phyloP scores from a whole-genome alignment of 257 asterid species.

The Oldenlandia corymbosa region DNA sequence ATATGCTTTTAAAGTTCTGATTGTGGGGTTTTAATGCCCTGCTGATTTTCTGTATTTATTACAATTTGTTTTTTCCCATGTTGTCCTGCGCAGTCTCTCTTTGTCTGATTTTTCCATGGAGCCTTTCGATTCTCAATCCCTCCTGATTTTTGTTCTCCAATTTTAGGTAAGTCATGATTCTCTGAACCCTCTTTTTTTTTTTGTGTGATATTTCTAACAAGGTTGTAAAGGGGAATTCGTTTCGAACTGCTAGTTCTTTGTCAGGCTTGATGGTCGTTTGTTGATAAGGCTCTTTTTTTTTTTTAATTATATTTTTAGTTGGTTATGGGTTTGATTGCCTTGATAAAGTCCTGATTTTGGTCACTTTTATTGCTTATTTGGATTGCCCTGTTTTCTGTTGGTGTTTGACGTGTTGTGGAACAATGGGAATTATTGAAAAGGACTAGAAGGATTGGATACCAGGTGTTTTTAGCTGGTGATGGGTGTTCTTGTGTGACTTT shows the following conservation, averaged over 20 bases:
- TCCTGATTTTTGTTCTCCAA: conserved; percentile 24
- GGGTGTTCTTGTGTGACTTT: background rate
- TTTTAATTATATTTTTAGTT: background rate
- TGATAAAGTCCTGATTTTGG: background rate
- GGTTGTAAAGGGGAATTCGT: no score
- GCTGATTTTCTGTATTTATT: conserved; percentile 3
- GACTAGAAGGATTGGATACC: background rate
- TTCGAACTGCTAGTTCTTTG: conserved; percentile 10
- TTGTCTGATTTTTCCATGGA: conserved; percentile 16
- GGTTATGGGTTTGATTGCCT: background rate
- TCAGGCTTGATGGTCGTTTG: conserved; percentile 5
- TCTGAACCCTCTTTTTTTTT: conserved; percentile 10
- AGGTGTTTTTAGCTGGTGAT: background rate
- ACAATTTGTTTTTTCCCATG: background rate
- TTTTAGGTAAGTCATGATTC: conserved; percentile 33
- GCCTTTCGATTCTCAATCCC: conserved; percentile 27
- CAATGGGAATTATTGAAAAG: background rate
- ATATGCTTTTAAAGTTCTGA: no score
- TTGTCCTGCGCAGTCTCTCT: background rate
- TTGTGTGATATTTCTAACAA: background rate
- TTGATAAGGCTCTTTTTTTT: background rate
- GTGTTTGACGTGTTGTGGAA: background rate
- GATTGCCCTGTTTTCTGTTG: background rate
- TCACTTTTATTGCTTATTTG: background rate
- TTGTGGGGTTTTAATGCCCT: conserved; percentile 1